Percentiles rank a stretch among this genome's conserved stretches.
These are phyloP conservation scores for Metschnikowia arizonensis DNA, from an alignment of 805 yeast genomes.

Conservation along the genomic window DNA sequence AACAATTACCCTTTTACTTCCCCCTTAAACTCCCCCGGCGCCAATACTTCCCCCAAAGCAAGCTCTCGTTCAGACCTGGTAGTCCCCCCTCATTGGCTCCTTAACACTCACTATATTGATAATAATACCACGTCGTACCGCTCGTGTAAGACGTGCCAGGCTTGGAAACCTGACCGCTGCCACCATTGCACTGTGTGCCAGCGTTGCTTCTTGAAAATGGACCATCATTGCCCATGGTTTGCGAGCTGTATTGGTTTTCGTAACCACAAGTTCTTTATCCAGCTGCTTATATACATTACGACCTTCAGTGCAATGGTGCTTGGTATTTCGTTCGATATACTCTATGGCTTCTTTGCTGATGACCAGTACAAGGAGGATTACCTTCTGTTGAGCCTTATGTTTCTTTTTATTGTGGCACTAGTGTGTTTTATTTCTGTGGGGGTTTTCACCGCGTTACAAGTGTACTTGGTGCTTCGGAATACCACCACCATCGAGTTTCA, in stretches of 20 bases:
- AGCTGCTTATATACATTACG: constrained; percentile 57
- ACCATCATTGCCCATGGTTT: constrained; percentile 85
- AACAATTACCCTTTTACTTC: too few species aligned
- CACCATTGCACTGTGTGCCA: constrained; percentile 54
- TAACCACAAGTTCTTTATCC: constrained; percentile 78
- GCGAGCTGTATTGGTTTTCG: constrained; percentile 79
- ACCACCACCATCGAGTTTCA: constrained; percentile 79
- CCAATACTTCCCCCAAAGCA: neutral
- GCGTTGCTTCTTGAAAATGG: constrained; percentile 49
- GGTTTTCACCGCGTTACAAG: constrained; percentile 51
- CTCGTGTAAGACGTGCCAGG: constrained; percentile 49
- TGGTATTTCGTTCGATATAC: constrained; percentile 33
- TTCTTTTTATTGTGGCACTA: constrained; percentile 55
- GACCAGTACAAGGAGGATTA: constrained; percentile 41
- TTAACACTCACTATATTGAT: constrained; percentile 39
- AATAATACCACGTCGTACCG: constrained; percentile 55
- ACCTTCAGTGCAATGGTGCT: constrained; percentile 44
- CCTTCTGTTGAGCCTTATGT: constrained; percentile 52
- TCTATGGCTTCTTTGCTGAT: constrained; percentile 46
- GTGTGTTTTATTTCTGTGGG: constrained; percentile 47
- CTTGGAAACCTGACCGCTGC: constrained; percentile 58
- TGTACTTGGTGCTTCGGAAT: constrained; percentile 59
- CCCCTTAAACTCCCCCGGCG: too few species aligned
- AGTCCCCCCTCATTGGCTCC: constrained; percentile 33
- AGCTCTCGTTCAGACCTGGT: neutral